A percentile compares a stretch with the other conserved stretches of the same genome.
Evolutionary conservation across 306 rosid genomes (phyloP).

Genomic region (Coriaria nepalensis): DNA sequence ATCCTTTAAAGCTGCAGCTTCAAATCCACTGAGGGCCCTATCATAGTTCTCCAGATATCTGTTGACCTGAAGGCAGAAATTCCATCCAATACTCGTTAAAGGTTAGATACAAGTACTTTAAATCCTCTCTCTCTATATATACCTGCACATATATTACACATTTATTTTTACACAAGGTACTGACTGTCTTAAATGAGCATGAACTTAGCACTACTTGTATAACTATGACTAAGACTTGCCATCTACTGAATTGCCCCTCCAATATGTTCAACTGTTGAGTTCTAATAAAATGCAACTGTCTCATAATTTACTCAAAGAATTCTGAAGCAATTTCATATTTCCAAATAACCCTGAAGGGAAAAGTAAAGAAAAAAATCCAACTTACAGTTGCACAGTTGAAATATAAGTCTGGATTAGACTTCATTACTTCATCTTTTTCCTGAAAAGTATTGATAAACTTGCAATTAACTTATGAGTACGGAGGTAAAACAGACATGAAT

Average conservation of each 20-base stretch:
- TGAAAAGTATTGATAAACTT: slow-evolving; percentile 25
- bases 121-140: too few species aligned
- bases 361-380: slow-evolving; percentile 8
- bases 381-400: slow-evolving; percentile 82
- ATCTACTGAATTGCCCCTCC: too few species aligned
- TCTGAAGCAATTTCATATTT: not conserved
- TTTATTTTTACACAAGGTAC: too few species aligned
- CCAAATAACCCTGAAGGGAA: not conserved
- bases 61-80: slow-evolving; percentile 40
- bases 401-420: slow-evolving; percentile 75
- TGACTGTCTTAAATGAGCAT: too few species aligned
- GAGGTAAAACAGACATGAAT: slow-evolving; percentile 1
- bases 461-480: slow-evolving; percentile 6
- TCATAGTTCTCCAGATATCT: slow-evolving; percentile 81
- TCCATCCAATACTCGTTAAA: not conserved
- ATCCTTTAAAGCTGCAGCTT: slow-evolving; percentile 91
- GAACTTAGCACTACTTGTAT: too few species aligned
- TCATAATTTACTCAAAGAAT: not conserved
- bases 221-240: too few species aligned
- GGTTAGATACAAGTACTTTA: too few species aligned
- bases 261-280: too few species aligned
- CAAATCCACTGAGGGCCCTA: slow-evolving; percentile 91
- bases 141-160: too few species aligned
- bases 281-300: not conserved
- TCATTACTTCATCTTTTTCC: slow-evolving; percentile 89